Base-by-base conservation (phyloP, 1,284 basidiomycete species). In the Cryptococcus sp. region DNA sequence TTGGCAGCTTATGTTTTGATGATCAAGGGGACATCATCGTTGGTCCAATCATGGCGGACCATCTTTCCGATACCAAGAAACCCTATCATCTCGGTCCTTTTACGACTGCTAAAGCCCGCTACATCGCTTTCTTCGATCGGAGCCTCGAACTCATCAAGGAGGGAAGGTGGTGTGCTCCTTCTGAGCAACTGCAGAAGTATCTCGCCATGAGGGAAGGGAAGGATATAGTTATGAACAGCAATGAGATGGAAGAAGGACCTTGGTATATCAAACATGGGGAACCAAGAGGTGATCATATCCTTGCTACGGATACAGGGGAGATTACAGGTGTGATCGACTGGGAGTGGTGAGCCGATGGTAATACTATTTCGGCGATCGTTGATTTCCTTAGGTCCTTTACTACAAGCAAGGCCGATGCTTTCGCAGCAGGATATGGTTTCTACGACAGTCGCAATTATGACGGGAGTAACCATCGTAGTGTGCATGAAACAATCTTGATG, bases 251-350 rank as follows among this genome's bases (percentile, higher is more conserved):
- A 10, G 38, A 43, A 11, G 49, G 38, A 23, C 37, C 36, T 13
- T 50, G 23, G 15, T 50, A 42, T 7, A 50, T 50, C 37, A 70
- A 66, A 57, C 72, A 75, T 50, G 65, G 63, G 57, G 66, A 74
- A 50, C 67, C 70, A 43, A 72, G 72, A 53, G 70, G 69, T 13
- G 69, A 73, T 55, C 71, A 73, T 42, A 59, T 68, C 32, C 59
- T 73, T 32, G 58, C 71, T 43, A 64, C 70, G 52, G 56, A 63
- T 8, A 55, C 59, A 6, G 49, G 59, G 48, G 58, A 65, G 38
- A 66, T 71, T 36, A 47, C 59, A 3, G 59, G 61, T 10, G 60
- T 70, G 42, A 63, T 72, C n/a, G 70, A 74, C 58, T 74, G 71
- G 72, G 72, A 74, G 44, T 68, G 68, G 65, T 57, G 30, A 14